Evolutionary conservation across 345 rosid genomes (phyloP), one percentile per base, ranked within the genome.

Genomic region (Adansonia digitata): DNA sequence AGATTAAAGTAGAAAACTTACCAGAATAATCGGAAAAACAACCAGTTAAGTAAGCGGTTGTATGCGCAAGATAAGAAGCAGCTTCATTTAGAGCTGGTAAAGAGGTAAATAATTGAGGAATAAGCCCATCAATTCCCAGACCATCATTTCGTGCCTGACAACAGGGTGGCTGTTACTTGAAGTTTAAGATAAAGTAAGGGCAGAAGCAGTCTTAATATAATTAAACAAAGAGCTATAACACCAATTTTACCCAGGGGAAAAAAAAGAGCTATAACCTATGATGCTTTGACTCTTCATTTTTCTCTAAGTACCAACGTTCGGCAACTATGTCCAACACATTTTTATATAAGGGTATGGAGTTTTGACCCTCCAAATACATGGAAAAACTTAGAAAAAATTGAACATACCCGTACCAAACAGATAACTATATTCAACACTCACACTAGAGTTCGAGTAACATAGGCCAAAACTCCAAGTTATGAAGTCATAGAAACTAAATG

Each of bases 11-110:
- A 73, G 53, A 64, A 53, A 76, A 35, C 68, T 55, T 65, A 88
- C 92, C 90, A 43, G 92, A 79, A 83, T 72, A 82, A 69, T 88
- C 85, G 69, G 93, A 80, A 75, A 89, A 89, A 79, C 87, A 89
- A 65, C 87, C 71, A 6, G 89, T 88, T 9, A 89, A 55, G 73
- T 74, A 84, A 27, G 87, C 77, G 27, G 91, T 86, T 61, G 93
- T 86, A 75, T 89, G 88, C 57, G 82, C 79, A 76, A 89, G 60
- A 78, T 82, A 86, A 71, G 88, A 79, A 70, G 89, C 80, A 71
- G 91, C 91, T 59, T 84, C 91, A 76, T 78, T 82, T 46, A 86
- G 88, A 71, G 81, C 81, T 72, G 89, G 89, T 37, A 87, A 72
- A 37, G 86, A 83, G 20, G 82, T 74, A 77, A 82, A 86, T 13